These are phyloP conservation scores for Fragilariopsis cylindrus DNA, from an alignment of 108 stramenopile genomes.

Conservation along the genomic window DNA sequence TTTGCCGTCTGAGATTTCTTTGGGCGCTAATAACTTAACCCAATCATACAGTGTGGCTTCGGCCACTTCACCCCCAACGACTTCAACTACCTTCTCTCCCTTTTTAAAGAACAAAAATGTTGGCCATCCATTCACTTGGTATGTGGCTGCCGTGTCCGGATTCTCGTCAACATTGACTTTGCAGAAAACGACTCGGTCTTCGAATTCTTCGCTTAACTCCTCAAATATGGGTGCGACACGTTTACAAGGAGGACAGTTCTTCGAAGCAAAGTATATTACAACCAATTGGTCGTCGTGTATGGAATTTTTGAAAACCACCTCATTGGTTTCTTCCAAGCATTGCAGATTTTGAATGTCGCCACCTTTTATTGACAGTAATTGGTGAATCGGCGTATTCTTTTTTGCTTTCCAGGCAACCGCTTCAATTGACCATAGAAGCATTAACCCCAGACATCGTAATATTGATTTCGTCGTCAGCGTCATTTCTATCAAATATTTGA, in stretches of 20 bases:
- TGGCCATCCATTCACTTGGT: conserved; percentile 19
- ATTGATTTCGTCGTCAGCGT: too few relatives aligned
- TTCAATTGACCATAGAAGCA: too few relatives aligned
- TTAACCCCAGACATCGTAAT: too few relatives aligned
- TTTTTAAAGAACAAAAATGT: conserved; percentile 19
- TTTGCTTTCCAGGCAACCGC: conserved; percentile 1
- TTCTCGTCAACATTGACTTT: conserved; percentile 14
- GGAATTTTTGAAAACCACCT: conserved; percentile 1
- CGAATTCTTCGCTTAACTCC: conserved; percentile 16
- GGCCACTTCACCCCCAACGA: conserved; percentile 28
- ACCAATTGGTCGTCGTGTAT: conserved; percentile 13
- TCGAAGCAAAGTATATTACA: conserved; percentile 20
- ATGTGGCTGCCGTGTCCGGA: conserved; percentile 4
- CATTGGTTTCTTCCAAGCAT: background rate
- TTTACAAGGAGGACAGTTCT: conserved; percentile 22
- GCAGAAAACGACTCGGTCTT: conserved; percentile 19
- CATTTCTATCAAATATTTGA: too few relatives aligned
- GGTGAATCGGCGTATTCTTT: background rate
- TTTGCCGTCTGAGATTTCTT: conserved; percentile 2
- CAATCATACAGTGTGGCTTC: conserved; percentile 30
- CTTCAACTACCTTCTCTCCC: conserved; percentile 18
- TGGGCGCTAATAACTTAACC: conserved; percentile 22
- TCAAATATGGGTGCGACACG: conserved; percentile 11
- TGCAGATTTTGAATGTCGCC: conserved; percentile 8
- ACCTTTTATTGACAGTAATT: conserved; percentile 3